A percentile compares a stretch with the other conserved stretches of the same genome.
These are phyloP conservation scores for Acacia concinna DNA, from an alignment of 331 rosid genomes.

Conservation along the genomic window DNA sequence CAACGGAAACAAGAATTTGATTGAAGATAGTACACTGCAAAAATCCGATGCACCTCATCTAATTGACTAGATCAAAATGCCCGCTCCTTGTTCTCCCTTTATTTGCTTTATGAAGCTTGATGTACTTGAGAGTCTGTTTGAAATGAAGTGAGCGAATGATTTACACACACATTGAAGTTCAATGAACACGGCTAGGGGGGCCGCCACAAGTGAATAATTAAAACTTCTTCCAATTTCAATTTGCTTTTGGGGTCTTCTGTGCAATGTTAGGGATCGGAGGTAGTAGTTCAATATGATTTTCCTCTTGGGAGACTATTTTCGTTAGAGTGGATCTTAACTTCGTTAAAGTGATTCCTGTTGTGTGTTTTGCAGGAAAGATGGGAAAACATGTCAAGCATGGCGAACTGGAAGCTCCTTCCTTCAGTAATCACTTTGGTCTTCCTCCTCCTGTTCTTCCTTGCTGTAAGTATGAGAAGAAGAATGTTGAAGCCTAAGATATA, in stretches of 20 bases:
- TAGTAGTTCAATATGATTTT: not conserved
- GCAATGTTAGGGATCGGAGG: not conserved
- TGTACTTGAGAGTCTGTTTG: no score
- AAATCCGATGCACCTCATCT: not conserved
- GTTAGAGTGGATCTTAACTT: not conserved
- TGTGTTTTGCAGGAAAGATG: constrained; percentile 55
- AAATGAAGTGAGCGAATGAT: no score
- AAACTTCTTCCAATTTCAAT: no score
- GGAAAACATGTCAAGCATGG: constrained; percentile 40
- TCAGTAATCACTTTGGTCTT: constrained; percentile 36
- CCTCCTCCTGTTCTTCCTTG: constrained; percentile 39
- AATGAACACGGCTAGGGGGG: no score
- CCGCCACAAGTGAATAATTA: no score
- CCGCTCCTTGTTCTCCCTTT: no score
- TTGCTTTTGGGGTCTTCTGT: not conserved
- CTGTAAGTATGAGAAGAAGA: constrained; percentile 71
- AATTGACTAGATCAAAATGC: not conserved
- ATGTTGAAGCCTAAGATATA: constrained; percentile 60
- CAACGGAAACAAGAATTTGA: not conserved
- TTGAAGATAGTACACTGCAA: not conserved
- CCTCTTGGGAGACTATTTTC: not conserved
- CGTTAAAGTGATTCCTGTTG: constrained; percentile 7
- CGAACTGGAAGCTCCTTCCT: constrained; percentile 43
- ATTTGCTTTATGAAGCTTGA: no score
- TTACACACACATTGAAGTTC: no score